Evolutionary conservation across 108 stramenopile genomes (phyloP).

Genomic region (Nitzschia inconspicua): DNA sequence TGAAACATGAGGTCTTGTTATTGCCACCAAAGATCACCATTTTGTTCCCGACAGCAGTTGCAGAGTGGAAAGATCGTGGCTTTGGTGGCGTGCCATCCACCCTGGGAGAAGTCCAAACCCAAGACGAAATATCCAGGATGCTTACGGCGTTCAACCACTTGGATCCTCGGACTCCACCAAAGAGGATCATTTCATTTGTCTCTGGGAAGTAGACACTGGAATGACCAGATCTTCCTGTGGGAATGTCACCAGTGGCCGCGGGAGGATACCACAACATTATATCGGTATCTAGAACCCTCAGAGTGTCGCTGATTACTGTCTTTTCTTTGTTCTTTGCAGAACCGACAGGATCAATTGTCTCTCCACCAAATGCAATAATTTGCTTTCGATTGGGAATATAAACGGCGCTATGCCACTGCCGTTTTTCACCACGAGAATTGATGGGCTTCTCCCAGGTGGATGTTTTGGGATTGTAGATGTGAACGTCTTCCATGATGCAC

Average conservation of each 20-base stretch:
- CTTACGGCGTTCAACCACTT: slow-evolving; percentile 72
- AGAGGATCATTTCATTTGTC: slow-evolving; percentile 68
- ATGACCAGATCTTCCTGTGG: slow-evolving; percentile 72
- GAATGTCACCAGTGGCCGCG: slow-evolving; percentile 52
- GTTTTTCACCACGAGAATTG: slow-evolving; percentile 61
- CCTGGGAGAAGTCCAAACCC: slow-evolving; percentile 72
- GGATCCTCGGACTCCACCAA: slow-evolving; percentile 76
- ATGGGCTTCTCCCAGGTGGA: slow-evolving; percentile 58
- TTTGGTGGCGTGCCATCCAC: slow-evolving; percentile 58
- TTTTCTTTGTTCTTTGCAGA: slow-evolving; percentile 18
- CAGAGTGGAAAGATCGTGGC: slow-evolving; percentile 75
- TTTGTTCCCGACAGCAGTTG: slow-evolving; percentile 42
- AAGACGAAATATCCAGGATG: slow-evolving; percentile 63
- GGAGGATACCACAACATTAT: slow-evolving; percentile 68
- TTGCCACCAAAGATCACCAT: slow-evolving; percentile 86
- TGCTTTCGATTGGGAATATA: slow-evolving; percentile 73
- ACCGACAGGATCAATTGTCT: slow-evolving; percentile 23
- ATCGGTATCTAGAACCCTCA: slow-evolving; percentile 76
- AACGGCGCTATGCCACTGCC: slow-evolving; percentile 78
- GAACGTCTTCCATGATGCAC: slow-evolving; percentile 51
- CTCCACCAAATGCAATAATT: slow-evolving; percentile 79
- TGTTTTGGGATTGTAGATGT: slow-evolving; percentile 49
- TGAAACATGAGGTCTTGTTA: slow-evolving; percentile 60
- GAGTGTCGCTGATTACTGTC: slow-evolving; percentile 18
- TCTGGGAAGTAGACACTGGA: slow-evolving; percentile 57